Evolutionary conservation across 2,329 filamentous ascomycete species (phyloP).

Genomic region (Aspergillus intermedius): DNA sequence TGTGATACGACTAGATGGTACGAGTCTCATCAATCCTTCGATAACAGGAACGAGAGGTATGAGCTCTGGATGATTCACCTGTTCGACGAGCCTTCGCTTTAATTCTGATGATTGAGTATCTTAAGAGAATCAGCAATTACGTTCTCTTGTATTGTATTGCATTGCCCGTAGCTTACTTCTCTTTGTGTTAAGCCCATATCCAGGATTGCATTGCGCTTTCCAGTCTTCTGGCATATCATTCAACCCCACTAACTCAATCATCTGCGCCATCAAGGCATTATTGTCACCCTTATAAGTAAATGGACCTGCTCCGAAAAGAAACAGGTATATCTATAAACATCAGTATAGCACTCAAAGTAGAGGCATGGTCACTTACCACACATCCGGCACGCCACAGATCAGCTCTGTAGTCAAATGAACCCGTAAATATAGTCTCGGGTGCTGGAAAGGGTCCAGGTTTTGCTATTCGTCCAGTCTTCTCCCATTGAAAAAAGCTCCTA

Average conservation of each 20-base stretch:
- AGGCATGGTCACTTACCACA: conserved; percentile 12
- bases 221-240: conserved; percentile 15
- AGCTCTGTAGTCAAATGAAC: conserved; percentile 23
- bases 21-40: conserved; percentile 16
- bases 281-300: conserved; percentile 14
- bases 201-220: conserved; percentile 6
- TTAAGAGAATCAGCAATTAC: conserved; percentile 7
- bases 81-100: conserved; percentile 10
- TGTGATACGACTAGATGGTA: conserved; percentile 15
- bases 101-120: conserved; percentile 8
- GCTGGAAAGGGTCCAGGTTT: conserved; percentile 20
- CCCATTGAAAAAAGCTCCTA: conserved; percentile 15
- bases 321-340: conserved; percentile 14
- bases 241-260: conserved; percentile 17
- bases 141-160: neutral
- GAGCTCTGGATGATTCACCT: conserved; percentile 9
- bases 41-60: conserved; percentile 12
- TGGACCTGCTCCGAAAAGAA: conserved; percentile 12
- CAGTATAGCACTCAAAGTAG: conserved; percentile 1
- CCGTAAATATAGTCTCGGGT: conserved; percentile 26
- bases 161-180: conserved; percentile 1
- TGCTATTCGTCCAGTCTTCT: conserved; percentile 15
- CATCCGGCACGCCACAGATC: conserved; percentile 27
- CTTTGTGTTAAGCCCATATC: conserved; percentile 1
- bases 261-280: conserved; percentile 12